Evolutionary conservation across 2,329 filamentous ascomycete genomes (phyloP).

Genomic region (Fusarium coffeatum): DNA sequence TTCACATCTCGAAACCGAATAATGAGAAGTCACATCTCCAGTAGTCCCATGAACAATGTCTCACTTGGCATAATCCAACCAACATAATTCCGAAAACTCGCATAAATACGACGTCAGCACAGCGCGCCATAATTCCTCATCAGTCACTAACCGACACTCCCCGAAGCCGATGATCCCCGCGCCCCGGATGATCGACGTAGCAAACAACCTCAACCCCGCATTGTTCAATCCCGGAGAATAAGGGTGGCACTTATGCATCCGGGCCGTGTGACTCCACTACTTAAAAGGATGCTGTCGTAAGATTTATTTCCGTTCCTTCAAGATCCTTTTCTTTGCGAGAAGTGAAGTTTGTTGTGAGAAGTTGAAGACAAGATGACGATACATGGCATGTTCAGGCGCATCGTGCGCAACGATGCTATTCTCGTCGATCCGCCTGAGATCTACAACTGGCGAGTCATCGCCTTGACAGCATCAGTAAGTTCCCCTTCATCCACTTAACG

Average conservation of each 20-base stretch:
- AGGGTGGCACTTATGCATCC: not conserved
- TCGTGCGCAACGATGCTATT: slow-evolving; percentile 71
- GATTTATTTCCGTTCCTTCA: not conserved
- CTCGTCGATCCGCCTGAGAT: slow-evolving; percentile 73
- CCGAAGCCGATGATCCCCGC: slow-evolving; percentile 13
- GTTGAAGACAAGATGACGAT: slow-evolving; percentile 33
- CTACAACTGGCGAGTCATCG: slow-evolving; percentile 76
- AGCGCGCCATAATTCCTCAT: not conserved
- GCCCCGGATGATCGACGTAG: not conserved
- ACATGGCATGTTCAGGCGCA: slow-evolving; percentile 45
- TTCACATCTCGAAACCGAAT: no score
- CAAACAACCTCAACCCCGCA: slow-evolving; percentile 2
- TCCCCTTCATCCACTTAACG: rapidly evolving
- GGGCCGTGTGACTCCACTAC: slow-evolving; percentile 17
- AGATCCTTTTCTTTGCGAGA: not conserved
- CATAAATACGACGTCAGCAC: not conserved
- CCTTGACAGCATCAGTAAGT: slow-evolving; percentile 66
- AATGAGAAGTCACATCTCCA: not conserved
- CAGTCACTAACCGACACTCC: slow-evolving; percentile 19
- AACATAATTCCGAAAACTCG: not conserved
- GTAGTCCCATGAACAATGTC: not conserved
- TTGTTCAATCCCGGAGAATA: not conserved
- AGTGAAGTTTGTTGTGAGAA: not conserved
- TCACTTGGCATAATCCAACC: not conserved
- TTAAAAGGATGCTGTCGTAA: slow-evolving; percentile 29